Conservation (phyloP, 768 basidiomycete genomes). For the Phanerodontia chrysosporium region DNA sequence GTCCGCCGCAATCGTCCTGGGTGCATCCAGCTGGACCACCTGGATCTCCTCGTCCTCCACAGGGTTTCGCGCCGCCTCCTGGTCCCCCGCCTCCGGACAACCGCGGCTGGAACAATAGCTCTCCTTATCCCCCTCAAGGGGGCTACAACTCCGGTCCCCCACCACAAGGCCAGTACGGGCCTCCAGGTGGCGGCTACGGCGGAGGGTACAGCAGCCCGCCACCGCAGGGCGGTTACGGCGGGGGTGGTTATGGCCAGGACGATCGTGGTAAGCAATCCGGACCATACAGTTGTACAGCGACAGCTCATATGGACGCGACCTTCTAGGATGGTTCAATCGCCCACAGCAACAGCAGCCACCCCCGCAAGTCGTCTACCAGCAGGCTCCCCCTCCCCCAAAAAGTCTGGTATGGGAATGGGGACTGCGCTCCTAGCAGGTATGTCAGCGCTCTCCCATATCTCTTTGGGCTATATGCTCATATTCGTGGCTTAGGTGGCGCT, state of each 20-base stretch:
- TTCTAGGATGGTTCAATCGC: slow-evolving; percentile 30
- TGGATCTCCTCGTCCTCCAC: slow-evolving; percentile 27
- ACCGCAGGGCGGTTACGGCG: slow-evolving; percentile 16
- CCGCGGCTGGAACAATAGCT: slow-evolving; percentile 25
- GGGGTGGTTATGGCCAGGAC: background rate
- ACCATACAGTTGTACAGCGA: background rate
- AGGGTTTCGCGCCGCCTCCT: slow-evolving; percentile 28
- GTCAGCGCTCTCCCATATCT: background rate
- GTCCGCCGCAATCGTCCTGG: slow-evolving; percentile 67
- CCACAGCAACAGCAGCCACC: slow-evolving; percentile 29
- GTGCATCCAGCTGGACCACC: slow-evolving; percentile 61
- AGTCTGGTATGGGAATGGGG: slow-evolving; percentile 48
- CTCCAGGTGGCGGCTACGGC: slow-evolving; percentile 21
- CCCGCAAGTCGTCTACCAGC: slow-evolving; percentile 31
- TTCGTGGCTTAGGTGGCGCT: slow-evolving; percentile 41
- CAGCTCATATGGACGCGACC: background rate
- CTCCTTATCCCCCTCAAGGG: slow-evolving; percentile 27
- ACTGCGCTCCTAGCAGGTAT: slow-evolving; percentile 42
- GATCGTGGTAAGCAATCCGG: slow-evolving; percentile 7
- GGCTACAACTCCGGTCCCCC: slow-evolving; percentile 24
- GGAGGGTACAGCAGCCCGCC: slow-evolving; percentile 15
- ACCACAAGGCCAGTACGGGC: slow-evolving; percentile 19
- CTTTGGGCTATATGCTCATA: background rate
- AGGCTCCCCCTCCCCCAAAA: slow-evolving; percentile 32
- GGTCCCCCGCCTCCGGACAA: slow-evolving; percentile 44